Evolutionary conservation across 768 basidiomycete species (phyloP).

Genomic region (Tylopilus rubrobrunneus): DNA sequence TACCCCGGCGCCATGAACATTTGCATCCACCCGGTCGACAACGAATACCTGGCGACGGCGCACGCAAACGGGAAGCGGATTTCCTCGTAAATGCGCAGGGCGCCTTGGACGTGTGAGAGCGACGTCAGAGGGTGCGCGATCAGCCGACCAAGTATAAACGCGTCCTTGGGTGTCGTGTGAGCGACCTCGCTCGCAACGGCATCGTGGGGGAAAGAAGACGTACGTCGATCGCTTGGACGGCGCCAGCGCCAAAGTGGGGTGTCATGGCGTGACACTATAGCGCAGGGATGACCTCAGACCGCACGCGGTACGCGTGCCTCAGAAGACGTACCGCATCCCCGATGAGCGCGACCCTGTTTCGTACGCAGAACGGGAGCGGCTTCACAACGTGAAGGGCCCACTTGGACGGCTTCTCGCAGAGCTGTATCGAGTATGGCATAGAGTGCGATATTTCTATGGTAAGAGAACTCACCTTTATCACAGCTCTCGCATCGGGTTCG

Average conservation of each 20-base stretch:
- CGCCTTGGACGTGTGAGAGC: constrained; percentile 1
- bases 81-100: constrained; percentile 7
- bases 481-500: constrained; percentile 32
- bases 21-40: constrained; percentile 10
- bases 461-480: constrained; percentile 25
- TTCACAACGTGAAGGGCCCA: constrained; percentile 45
- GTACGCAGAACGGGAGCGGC: constrained; percentile 37
- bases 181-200: neutral
- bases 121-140: constrained; percentile 16
- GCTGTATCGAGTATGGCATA: constrained; percentile 17
- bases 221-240: neutral
- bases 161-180: neutral
- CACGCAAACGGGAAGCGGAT: constrained; percentile 13
- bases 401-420: constrained; percentile 33
- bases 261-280: neutral
- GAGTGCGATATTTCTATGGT: neutral
- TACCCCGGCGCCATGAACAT: constrained; percentile 1
- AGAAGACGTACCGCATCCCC: constrained; percentile 44
- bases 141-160: neutral
- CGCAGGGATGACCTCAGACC: too few relatives aligned
- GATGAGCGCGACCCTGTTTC: constrained; percentile 40
- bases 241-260: neutral
- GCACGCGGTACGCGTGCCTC: too few relatives aligned
- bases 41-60: constrained; percentile 13
- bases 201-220: neutral